Evolutionary conservation across 768 basidiomycete genomes (phyloP).

Genomic region (Piloderma croceum): DNA sequence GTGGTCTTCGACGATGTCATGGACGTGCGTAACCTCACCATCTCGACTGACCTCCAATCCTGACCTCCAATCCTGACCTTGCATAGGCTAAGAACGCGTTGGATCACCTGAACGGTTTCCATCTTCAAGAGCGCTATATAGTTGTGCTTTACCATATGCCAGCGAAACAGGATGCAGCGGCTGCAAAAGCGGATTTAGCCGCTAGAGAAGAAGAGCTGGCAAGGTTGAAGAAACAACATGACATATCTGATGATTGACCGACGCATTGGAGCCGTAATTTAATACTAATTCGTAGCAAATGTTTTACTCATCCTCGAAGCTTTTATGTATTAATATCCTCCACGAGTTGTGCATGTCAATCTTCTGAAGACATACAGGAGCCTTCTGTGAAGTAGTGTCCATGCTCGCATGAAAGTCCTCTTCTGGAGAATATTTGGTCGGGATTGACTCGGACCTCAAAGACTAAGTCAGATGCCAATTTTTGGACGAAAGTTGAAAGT

Average conservation of each 20-base stretch:
- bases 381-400: too few relatives aligned
- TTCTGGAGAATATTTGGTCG: too few relatives aligned
- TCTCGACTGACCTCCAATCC: background rate
- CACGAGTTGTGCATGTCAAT: too few relatives aligned
- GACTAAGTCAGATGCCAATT: too few relatives aligned
- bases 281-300: background rate
- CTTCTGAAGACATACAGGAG: too few relatives aligned
- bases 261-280: constrained; percentile 12
- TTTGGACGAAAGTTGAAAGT: too few relatives aligned
- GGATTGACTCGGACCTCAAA: too few relatives aligned
- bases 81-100: constrained; percentile 90
- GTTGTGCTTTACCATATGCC: constrained; percentile 98
- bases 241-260: constrained; percentile 70
- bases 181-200: constrained; percentile 88
- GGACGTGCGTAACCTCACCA: constrained; percentile 62
- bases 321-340: too few relatives aligned
- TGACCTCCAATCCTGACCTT: background rate
- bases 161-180: constrained; percentile 91
- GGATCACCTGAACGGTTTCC: constrained; percentile 96
- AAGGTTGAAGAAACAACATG: constrained; percentile 78
- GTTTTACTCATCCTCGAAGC: background rate
- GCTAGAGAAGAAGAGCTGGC: constrained; percentile 86
- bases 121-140: constrained; percentile 96
- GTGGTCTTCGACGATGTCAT: constrained; percentile 95
- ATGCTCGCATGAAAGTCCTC: too few relatives aligned